Percentiles rank a stretch among this genome's conserved stretches.
Evolutionary conservation across 257 asterid genomes (phyloP).

Genomic region (Jaltomata sinuosa): DNA sequence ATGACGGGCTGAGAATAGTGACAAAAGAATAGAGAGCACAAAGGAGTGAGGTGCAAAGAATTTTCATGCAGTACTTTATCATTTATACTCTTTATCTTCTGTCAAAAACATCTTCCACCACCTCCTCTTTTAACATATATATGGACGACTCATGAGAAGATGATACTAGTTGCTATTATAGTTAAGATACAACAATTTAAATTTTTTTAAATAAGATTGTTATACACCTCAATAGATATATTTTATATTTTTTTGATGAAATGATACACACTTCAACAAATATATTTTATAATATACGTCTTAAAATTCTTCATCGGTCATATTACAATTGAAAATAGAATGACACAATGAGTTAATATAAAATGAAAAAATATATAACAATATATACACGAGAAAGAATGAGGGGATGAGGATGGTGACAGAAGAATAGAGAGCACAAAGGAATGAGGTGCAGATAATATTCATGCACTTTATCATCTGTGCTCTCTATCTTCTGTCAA

Average conservation of each 20-base stretch:
- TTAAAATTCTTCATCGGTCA: not conserved
- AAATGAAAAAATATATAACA: not conserved
- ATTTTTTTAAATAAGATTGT: not conserved
- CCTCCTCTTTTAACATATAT: not conserved
- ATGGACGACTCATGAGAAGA: not conserved
- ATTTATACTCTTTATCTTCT: conserved; percentile 33
- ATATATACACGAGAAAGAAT: too few relatives aligned
- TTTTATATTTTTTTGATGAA: not conserved
- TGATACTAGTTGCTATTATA: not conserved
- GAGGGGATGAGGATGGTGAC: not conserved
- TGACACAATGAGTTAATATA: not conserved
- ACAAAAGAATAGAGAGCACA: conserved; percentile 80
- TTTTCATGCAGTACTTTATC: conserved; percentile 9
- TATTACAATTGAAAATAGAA: not conserved
- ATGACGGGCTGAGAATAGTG: conserved; percentile 29
- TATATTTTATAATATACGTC: not conserved
- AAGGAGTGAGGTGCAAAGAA: conserved; percentile 36
- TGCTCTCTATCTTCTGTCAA: not conserved
- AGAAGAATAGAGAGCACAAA: not conserved
- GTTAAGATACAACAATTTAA: not conserved
- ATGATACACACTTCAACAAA: not conserved
- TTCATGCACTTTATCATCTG: not conserved
- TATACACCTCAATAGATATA: not conserved
- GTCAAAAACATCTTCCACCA: conserved; percentile 21
- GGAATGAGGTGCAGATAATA: conserved; percentile 26